Evolutionary conservation across 1,284 basidiomycete species (phyloP).

Genomic region (Exobasidium cylindrosporum): DNA sequence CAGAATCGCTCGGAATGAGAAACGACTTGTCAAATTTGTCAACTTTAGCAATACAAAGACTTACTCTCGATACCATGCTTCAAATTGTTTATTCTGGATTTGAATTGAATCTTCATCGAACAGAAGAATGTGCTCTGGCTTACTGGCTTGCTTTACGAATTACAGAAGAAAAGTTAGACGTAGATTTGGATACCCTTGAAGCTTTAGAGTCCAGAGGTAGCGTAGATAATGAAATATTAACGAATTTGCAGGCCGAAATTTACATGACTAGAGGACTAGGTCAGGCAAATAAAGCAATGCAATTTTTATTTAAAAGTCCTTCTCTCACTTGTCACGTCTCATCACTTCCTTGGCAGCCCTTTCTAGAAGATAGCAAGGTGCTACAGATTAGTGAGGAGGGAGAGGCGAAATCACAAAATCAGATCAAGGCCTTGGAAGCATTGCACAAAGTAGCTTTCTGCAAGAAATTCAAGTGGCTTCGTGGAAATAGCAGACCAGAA

Average conservation of each 20-base stretch:
- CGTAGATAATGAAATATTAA: not conserved
- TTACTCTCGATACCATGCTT: slow-evolving; percentile 65
- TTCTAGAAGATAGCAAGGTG: not conserved
- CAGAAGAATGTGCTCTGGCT: slow-evolving; percentile 67
- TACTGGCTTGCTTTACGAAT: slow-evolving; percentile 65
- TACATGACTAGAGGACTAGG: not conserved
- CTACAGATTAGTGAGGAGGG: not conserved
- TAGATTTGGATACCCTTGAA: not conserved
- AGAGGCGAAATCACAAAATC: not conserved
- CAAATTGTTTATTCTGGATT: slow-evolving; percentile 73
- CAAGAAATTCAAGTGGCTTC: slow-evolving; percentile 5
- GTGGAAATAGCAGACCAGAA: not conserved
- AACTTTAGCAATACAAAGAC: slow-evolving; percentile 59
- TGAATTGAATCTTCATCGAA: slow-evolving; percentile 70
- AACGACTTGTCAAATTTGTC: slow-evolving; percentile 22
- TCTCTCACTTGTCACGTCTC: not conserved
- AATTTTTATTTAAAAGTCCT: not conserved
- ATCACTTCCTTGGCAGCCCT: not conserved
- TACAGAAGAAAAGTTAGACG: not conserved
- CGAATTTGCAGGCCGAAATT: not conserved
- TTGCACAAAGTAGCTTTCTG: not conserved
- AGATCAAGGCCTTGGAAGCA: not conserved
- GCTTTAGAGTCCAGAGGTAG: not conserved
- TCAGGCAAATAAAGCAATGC: not conserved
- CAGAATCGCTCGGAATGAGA: slow-evolving; percentile 15